Evolutionary conservation across 139 green algal genomes (phyloP).

Genomic region (Chlamydomonas applanata): DNA sequence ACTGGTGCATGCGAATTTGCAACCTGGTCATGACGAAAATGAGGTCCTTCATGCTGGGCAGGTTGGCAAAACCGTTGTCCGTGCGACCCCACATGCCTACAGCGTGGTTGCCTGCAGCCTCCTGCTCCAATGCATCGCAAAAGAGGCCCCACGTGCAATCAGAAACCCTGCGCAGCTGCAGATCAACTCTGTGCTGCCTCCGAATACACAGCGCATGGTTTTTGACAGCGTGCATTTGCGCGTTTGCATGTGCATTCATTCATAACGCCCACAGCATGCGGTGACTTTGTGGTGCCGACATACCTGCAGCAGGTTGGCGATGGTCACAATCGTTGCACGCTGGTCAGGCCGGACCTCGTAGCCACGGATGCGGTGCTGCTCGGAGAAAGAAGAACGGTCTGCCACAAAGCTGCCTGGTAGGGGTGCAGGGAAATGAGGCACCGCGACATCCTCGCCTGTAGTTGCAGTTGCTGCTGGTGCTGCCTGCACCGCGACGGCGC

Average conservation of each 20-base stretch:
- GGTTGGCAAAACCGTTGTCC: constrained; percentile 76
- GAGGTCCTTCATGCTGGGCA: constrained; percentile 72
- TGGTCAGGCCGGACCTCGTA: constrained; percentile 83
- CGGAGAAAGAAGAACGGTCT: constrained; percentile 38
- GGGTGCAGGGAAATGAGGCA: constrained; percentile 15
- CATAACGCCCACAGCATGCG: not conserved
- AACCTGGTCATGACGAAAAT: constrained; percentile 90
- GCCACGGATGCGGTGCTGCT: constrained; percentile 68
- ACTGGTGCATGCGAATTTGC: constrained; percentile 87
- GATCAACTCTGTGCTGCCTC: not conserved
- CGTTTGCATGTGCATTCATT: not conserved
- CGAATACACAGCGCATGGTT: not conserved
- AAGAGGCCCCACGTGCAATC: not conserved
- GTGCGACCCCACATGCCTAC: constrained; percentile 84
- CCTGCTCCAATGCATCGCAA: constrained; percentile 47
- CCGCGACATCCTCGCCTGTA: constrained; percentile 4
- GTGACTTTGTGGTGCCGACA: not conserved
- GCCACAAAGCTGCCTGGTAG: constrained; percentile 11
- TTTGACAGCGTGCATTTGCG: not conserved
- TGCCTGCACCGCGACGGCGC: not conserved
- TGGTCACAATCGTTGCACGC: constrained; percentile 68
- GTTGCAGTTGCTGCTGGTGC: not conserved
- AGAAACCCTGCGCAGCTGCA: not conserved
- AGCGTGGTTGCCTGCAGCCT: constrained; percentile 83
- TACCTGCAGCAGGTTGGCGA: constrained; percentile 86